Base-by-base conservation (phyloP, 441 rosid species). In the Pelargonium australe region DNA sequence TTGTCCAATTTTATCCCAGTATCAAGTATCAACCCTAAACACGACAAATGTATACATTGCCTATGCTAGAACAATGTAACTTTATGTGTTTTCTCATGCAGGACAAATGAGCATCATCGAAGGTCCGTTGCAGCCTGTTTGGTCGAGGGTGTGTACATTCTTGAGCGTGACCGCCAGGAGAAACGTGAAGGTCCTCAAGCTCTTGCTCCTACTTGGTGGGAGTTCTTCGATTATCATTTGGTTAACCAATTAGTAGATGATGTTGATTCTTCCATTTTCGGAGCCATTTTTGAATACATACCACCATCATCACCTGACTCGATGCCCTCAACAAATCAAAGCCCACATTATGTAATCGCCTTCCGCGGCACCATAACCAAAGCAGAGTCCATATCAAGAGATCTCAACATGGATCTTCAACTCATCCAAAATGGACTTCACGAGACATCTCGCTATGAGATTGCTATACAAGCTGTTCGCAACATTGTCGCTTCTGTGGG, bases 181-280 rank as follows among this genome's bases (percentile, higher is more conserved):
- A 76, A 74, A 25, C 69, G 83, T 44, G 62, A 68, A 51, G 85
- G 79, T 34, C 67, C 73, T 1, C 61, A 68, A 47, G 81, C 90
- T 60, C 83, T 76, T 44, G 85, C 86, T 34, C 65, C 73, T 7
- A 75, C 77, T n/a, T 84, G 87, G 89, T 85, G 85, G 86, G 79
- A 82, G 63, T 82, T 73, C 77, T 85, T 85, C 80, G 63, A 80
- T 70, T 84, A 84, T 68, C 73, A 80, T 20, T 69, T 82, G 64
- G 41, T 74, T 44, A 69, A 51, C 68, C 34, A 65, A 20, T 79
- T 82, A 8, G 68, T 81, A 8, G 85, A 85, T 71, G 77, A 82
- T 17, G 79, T 69, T 34, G 85, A 80, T 61, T 67, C 67, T 23
- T 78, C 87, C n/a, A 79, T 85, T 68, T 83, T 82, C 67, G 89